phyloP scores from a whole-genome alignment of 1,284 basidiomycete genomes.

The Ganoderma multipileum region DNA sequence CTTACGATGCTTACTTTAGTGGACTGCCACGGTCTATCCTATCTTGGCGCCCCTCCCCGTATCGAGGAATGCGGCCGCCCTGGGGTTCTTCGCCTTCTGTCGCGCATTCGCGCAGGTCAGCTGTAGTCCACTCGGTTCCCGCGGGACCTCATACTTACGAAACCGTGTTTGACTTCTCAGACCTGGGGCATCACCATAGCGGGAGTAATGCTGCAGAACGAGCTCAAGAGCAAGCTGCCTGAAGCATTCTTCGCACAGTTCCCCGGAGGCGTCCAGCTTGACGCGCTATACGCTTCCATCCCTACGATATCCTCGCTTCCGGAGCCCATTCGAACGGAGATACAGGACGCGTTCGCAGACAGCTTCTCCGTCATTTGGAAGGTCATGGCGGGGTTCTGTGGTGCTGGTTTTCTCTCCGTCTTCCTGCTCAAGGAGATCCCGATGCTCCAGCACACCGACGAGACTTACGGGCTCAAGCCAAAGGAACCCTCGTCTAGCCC shows the following conservation, averaged over 20 bases:
- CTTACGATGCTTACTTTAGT: constrained; percentile 23
- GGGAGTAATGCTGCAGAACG: constrained; percentile 47
- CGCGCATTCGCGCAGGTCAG: constrained; percentile 39
- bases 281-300: constrained; percentile 42
- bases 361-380: constrained; percentile 44
- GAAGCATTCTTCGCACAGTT: constrained; percentile 40
- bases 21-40: constrained; percentile 39
- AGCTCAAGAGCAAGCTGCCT: constrained; percentile 44
- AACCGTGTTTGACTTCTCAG: constrained; percentile 23
- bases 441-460: constrained; percentile 40
- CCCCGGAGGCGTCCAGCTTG: constrained; percentile 42
- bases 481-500: not conserved
- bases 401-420: constrained; percentile 39
- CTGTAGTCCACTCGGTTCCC: not conserved
- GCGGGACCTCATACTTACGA: not conserved
- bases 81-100: constrained; percentile 43
- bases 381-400: constrained; percentile 43
- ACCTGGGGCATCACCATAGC: constrained; percentile 50
- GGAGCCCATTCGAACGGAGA: constrained; percentile 40
- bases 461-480: constrained; percentile 26
- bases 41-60: constrained; percentile 44
- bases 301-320: constrained; percentile 41
- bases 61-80: constrained; percentile 36
- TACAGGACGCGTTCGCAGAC: constrained; percentile 44
- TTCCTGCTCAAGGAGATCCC: constrained; percentile 44